A percentile compares a stretch with the other conserved stretches of the same genome.
phyloP scores from a whole-genome alignment of 176 grass and related monocot genomes.

The Metroxylon sagu region DNA sequence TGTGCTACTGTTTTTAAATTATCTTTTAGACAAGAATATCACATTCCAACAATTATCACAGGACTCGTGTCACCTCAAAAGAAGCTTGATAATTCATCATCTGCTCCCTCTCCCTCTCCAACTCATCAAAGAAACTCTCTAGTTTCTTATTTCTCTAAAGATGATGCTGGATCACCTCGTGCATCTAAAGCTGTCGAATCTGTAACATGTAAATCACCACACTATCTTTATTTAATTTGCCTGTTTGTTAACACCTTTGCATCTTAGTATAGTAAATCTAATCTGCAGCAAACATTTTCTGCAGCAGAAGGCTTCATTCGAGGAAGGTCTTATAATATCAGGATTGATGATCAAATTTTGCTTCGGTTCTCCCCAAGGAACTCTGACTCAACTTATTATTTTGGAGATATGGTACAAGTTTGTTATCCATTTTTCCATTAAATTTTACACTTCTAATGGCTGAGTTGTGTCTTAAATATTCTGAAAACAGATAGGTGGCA shows the following conservation, averaged over 20 bases:
- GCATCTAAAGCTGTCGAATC: conserved; percentile 73
- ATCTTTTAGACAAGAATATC: background rate
- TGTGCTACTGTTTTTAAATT: conserved; percentile 3
- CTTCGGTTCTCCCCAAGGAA: conserved; percentile 95
- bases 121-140: conserved; percentile 40
- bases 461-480: conserved; percentile 21
- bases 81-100: conserved; percentile 48
- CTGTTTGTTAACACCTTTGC: background rate
- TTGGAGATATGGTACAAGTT: conserved; percentile 78
- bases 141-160: conserved; percentile 53
- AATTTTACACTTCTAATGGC: conserved; percentile 1
- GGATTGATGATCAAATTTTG: conserved; percentile 76
- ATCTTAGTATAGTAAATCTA: conserved; percentile 5
- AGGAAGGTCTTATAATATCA: conserved; percentile 95
- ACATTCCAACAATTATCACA: conserved; percentile 19
- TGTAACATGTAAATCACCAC: conserved; percentile 59
- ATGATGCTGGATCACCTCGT: conserved; percentile 53
- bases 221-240: conserved; percentile 1
- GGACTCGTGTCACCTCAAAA: conserved; percentile 39
- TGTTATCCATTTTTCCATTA: background rate
- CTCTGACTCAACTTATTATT: conserved; percentile 93
- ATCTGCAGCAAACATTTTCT: conserved; percentile 19
- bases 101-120: conserved; percentile 27
- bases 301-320: conserved; percentile 87
- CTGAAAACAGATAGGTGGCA: conserved; percentile 69